These are phyloP conservation scores for Persicaria tinctoria DNA, from an alignment of 148 eudicot species.

Conservation along the genomic window DNA sequence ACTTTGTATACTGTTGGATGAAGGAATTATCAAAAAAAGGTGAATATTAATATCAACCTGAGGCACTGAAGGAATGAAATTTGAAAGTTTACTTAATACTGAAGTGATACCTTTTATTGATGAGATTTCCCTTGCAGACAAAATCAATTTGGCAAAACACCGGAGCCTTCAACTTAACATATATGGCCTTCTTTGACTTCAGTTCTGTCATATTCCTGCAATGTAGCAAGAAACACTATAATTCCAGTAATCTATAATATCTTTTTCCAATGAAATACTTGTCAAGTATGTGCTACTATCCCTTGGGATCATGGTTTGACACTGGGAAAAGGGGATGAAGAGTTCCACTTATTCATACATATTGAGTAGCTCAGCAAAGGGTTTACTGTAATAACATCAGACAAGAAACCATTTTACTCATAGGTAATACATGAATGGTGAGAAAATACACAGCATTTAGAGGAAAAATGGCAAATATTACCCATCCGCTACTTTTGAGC, in stretches of 20 bases:
- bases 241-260: not conserved
- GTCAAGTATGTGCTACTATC: not conserved
- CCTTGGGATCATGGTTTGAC: not conserved
- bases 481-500: too few species aligned
- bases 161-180: constrained; percentile 63
- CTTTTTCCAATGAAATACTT: not conserved
- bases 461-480: too few species aligned
- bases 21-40: not conserved
- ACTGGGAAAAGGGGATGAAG: too few species aligned
- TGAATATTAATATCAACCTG: not conserved
- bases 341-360: too few species aligned
- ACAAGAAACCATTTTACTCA: too few species aligned
- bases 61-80: not conserved
- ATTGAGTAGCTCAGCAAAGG: too few species aligned
- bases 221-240: not conserved
- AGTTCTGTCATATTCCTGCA: constrained; percentile 74
- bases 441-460: too few species aligned
- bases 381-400: too few species aligned
- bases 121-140: constrained; percentile 60
- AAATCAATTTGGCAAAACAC: constrained; percentile 69
- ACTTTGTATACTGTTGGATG: too few species aligned
- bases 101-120: constrained; percentile 54
- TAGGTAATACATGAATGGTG: too few species aligned
- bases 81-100: not conserved
- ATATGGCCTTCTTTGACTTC: constrained; percentile 77